These are phyloP conservation scores for Mrakia hoshinonis DNA, from an alignment of 768 basidiomycete species.

Conservation along the genomic window DNA sequence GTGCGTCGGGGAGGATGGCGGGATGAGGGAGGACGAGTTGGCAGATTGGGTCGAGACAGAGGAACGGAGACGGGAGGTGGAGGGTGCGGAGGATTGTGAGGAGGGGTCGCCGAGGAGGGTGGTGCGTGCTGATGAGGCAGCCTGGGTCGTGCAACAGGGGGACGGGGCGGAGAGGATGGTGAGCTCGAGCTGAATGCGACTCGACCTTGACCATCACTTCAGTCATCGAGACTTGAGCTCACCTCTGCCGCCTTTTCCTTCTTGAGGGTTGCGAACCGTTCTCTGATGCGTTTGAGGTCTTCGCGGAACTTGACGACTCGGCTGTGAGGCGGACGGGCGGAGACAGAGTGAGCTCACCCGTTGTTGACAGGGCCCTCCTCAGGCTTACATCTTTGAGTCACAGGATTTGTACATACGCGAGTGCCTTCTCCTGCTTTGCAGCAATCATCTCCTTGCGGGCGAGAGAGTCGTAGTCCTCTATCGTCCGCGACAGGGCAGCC, in stretches of 20 bases:
- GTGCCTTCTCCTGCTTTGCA: slow-evolving; percentile 91
- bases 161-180: neutral
- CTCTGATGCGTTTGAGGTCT: slow-evolving; percentile 74
- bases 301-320: slow-evolving; percentile 84
- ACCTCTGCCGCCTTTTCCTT: slow-evolving; percentile 36
- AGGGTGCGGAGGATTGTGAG: slow-evolving; percentile 56
- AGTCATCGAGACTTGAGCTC: slow-evolving; percentile 30
- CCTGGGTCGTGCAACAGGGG: slow-evolving; percentile 43
- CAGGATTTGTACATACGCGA: slow-evolving; percentile 35
- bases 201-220: too few species aligned
- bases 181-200: too few species aligned
- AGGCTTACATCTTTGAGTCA: neutral
- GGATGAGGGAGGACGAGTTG: slow-evolving; percentile 31
- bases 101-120: slow-evolving; percentile 57
- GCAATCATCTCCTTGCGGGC: slow-evolving; percentile 92
- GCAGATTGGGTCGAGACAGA: slow-evolving; percentile 19
- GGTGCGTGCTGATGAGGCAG: slow-evolving; percentile 52
- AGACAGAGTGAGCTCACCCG: neutral
- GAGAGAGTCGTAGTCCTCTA: slow-evolving; percentile 97
- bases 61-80: slow-evolving; percentile 43
- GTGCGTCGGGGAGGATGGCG: slow-evolving; percentile 48
- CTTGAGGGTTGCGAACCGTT: slow-evolving; percentile 73
- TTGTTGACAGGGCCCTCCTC: neutral
- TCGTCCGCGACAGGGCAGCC: slow-evolving; percentile 84
- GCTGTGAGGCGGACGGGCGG: slow-evolving; percentile 44